Evolutionary conservation across 805 yeast species (phyloP).

Genomic region (Wickerhamiella australiensis): DNA sequence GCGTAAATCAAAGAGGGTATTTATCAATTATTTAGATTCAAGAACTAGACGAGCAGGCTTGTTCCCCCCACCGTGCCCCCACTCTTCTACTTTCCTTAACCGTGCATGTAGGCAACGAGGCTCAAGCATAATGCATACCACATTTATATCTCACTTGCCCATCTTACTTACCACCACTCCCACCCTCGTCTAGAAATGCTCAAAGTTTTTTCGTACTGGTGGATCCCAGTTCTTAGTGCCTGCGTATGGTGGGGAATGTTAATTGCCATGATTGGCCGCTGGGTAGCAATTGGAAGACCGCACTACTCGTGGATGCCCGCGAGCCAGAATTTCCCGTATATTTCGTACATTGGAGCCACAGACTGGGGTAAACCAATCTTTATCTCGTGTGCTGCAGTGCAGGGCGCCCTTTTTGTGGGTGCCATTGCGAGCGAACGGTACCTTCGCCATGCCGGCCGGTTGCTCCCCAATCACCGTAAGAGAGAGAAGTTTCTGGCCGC

Average conservation of each 20-base stretch:
- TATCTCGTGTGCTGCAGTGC: slow-evolving; percentile 63
- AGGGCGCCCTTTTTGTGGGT: slow-evolving; percentile 60
- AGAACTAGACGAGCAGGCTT: neutral
- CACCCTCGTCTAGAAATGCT: slow-evolving; percentile 4
- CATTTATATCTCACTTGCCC: neutral
- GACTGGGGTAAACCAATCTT: slow-evolving; percentile 64
- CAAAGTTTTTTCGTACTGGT: slow-evolving; percentile 24
- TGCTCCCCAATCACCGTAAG: slow-evolving; percentile 39
- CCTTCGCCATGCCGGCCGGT: slow-evolving; percentile 45
- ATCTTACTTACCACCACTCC: neutral
- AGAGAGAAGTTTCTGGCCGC: slow-evolving; percentile 35
- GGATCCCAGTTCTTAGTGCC: slow-evolving; percentile 52
- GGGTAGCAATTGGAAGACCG: slow-evolving; percentile 77
- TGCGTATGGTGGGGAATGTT: slow-evolving; percentile 88
- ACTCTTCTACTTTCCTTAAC: neutral
- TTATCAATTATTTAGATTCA: neutral
- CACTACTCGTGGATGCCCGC: slow-evolving; percentile 42
- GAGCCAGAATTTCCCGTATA: slow-evolving; percentile 41
- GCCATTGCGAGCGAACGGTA: slow-evolving; percentile 50
- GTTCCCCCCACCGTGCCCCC: neutral
- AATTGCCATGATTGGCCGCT: slow-evolving; percentile 58
- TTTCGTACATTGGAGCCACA: slow-evolving; percentile 83
- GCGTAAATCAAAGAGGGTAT: neutral
- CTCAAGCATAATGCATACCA: slow-evolving; percentile 4
- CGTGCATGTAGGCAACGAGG: neutral